These are phyloP conservation scores for Zarea fungicola DNA, from an alignment of 2,329 filamentous ascomycete genomes.

Conservation along the genomic window DNA sequence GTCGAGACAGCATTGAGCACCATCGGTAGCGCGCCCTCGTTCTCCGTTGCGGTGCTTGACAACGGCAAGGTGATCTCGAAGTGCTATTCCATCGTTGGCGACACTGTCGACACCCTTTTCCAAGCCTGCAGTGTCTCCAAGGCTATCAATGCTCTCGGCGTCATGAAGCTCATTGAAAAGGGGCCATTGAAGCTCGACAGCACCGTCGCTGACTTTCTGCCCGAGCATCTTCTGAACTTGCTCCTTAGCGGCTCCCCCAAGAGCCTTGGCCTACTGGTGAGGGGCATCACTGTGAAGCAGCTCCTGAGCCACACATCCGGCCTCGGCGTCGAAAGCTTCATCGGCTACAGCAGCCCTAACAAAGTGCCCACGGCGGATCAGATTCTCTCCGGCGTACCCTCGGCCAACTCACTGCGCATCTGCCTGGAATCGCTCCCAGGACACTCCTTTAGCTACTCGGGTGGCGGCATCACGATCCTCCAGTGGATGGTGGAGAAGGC, in stretches of 20 bases:
- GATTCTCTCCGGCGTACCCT: conserved; percentile 14
- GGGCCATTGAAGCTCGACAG: conserved; percentile 12
- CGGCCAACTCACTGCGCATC: conserved; percentile 13
- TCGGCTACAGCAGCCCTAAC: conserved; percentile 8
- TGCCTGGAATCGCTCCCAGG: conserved; percentile 14
- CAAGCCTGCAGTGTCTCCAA: conserved; percentile 20
- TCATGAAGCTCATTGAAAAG: conserved; percentile 16
- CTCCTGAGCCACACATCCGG: conserved; percentile 18
- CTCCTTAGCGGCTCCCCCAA: conserved; percentile 8
- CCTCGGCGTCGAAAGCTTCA: conserved; percentile 13
- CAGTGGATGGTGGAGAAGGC: conserved; percentile 16
- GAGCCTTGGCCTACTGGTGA: conserved; percentile 1
- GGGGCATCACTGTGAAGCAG: conserved; percentile 15
- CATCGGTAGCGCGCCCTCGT: conserved; percentile 13
- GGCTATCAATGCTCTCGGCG: conserved; percentile 13
- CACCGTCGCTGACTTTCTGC: conserved; percentile 13
- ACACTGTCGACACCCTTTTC: conserved; percentile 15
- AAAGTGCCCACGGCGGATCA: conserved; percentile 9
- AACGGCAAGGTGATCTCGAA: conserved; percentile 15
- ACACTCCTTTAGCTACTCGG: conserved; percentile 12
- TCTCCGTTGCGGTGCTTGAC: conserved; percentile 17
- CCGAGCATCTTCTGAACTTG: conserved; percentile 3
- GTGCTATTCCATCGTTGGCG: conserved; percentile 15
- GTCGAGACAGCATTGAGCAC: conserved; percentile 8
- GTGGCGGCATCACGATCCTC: conserved; percentile 15